Evolutionary conservation across 1,284 basidiomycete genomes (phyloP), one percentile per base, ranked within the genome.

Genomic region (Boletellus sp.): DNA sequence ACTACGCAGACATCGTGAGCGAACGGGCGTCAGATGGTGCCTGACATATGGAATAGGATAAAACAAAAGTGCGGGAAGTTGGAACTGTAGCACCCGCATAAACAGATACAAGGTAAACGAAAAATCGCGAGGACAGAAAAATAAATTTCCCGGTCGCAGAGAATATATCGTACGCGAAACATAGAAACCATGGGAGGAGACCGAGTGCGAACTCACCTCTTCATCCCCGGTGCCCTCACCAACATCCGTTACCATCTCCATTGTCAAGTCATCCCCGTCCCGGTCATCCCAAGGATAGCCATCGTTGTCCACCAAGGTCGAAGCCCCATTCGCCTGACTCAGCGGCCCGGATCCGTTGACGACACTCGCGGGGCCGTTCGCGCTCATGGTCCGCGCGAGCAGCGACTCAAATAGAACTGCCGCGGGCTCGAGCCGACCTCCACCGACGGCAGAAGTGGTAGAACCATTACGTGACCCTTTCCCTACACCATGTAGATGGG

Each of bases 161-260:
- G 34, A 30, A 56, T 45, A 27, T 17, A 35, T 20, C 4, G n/a
- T 8, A 22, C 14, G 26, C 11, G n/a, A 5, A 19, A 35, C n/a
- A 43, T 32, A 17, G 9, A 40, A 32, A 40, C 17, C 37, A 25
- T n/a, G n/a, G n/a, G 13, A 20, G 17, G 21, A 17, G 26, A 6
- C 11, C 8, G 23, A 41, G 60, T 67, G 44, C 44, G 14, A 34
- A 60, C 72, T 52, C 45, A 77, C 84, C 58, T 87, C 84, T 58
- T 87, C 84, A 53, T 87, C 84, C 2, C 84, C 71, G 20, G 78
- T 73, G 1, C 77, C 79, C 45, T 86, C 84, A 34, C 78, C 73
- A 2, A 76, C 65, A 47, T 87, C 84, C 2, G 85, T 87, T 37
- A 86, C 63, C 77, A 88, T 78, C 52, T 87, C 84, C 48, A 85